Evolutionary conservation across 306 rosid species (phyloP).

Genomic region (Begonia peltatifolia): DNA sequence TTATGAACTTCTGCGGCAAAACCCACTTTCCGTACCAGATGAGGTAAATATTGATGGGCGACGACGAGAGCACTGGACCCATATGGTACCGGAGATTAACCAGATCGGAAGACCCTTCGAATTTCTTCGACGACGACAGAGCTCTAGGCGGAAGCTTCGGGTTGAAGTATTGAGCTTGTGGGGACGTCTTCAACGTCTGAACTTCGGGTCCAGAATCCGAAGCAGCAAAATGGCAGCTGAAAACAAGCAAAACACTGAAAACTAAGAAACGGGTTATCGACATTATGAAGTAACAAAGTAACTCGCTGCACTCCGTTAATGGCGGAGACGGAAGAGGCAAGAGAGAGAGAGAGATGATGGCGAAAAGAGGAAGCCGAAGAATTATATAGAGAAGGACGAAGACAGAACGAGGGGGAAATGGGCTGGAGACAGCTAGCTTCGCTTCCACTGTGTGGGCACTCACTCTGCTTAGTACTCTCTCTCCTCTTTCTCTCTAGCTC

Average conservation of each 20-base stretch:
- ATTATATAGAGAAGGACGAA: conserved; percentile 2
- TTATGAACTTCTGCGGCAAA: conserved; percentile 28
- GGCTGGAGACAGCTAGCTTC: conserved; percentile 7
- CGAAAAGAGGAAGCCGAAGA: background rate
- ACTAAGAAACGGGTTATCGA: background rate
- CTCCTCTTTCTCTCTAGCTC: background rate
- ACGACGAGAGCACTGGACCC: conserved; percentile 77
- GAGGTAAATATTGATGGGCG: conserved; percentile 69
- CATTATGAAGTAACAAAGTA: background rate
- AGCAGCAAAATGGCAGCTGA: background rate
- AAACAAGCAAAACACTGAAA: background rate
- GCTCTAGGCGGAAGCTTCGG: conserved; percentile 47
- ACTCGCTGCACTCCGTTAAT: background rate
- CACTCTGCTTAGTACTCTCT: background rate
- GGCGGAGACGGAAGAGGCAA: background rate
- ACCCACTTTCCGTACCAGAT: conserved; percentile 89
- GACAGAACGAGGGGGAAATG: background rate
- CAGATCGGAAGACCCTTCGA: conserved; percentile 72
- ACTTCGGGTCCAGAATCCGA: conserved; percentile 3
- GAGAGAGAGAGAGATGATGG: background rate
- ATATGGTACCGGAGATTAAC: conserved; percentile 76
- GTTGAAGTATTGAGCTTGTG: conserved; percentile 25
- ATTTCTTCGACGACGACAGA: conserved; percentile 50
- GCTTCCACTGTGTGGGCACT: conserved; percentile 1
- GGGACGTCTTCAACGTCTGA: conserved; percentile 19